These are phyloP conservation scores for Aspergillus jensenii DNA, from an alignment of 2,329 filamentous ascomycete species.

Conservation along the genomic window DNA sequence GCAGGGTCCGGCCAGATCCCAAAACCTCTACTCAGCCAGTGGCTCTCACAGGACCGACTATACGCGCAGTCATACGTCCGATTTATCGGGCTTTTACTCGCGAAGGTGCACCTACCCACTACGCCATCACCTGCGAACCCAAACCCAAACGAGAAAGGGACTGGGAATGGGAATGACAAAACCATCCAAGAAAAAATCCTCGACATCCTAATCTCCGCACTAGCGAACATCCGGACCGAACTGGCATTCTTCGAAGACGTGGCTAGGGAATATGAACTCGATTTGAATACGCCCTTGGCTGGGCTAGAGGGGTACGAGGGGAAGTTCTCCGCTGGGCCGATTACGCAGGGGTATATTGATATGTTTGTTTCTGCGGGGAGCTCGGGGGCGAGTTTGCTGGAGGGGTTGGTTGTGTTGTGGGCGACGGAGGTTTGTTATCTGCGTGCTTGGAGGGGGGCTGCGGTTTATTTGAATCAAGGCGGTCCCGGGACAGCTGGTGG, in stretches of 20 bases:
- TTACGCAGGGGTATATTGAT: constrained; percentile 58
- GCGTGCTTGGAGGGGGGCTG: constrained; percentile 54
- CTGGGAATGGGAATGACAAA: constrained; percentile 16
- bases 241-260: constrained; percentile 67
- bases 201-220: constrained; percentile 62
- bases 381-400: constrained; percentile 56
- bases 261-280: constrained; percentile 59
- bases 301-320: constrained; percentile 17
- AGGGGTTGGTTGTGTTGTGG: constrained; percentile 73
- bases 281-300: constrained; percentile 44
- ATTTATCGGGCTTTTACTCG: constrained; percentile 65
- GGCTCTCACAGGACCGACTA: constrained; percentile 71
- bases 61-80: constrained; percentile 70
- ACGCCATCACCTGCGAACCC: constrained; percentile 16
- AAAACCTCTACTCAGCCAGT: constrained; percentile 58
- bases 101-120: constrained; percentile 57
- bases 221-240: constrained; percentile 67
- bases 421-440: constrained; percentile 69
- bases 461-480: not conserved
- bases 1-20: constrained; percentile 64
- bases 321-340: constrained; percentile 33
- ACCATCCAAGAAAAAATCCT: constrained; percentile 51
- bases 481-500: constrained; percentile 4
- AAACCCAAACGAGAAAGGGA: constrained; percentile 20
- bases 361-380: constrained; percentile 59